Evolutionary conservation across 371 early-diverging fungal genomes (phyloP), one percentile per base, ranked within the genome.

Genomic region (Haplosporangium sp.): DNA sequence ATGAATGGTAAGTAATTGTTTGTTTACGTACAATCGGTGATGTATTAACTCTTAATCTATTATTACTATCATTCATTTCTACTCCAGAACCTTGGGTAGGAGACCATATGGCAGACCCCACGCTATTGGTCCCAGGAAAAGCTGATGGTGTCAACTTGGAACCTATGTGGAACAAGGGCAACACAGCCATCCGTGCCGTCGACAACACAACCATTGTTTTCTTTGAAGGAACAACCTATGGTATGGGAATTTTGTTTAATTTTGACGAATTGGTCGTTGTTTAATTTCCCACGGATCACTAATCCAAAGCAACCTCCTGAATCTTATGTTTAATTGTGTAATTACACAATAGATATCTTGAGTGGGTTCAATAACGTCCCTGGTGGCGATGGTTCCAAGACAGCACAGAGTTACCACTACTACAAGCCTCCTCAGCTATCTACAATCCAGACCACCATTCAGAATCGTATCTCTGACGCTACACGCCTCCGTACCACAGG

Each of bases 21-120:
- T 27, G 27, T 27, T n/a, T n/a, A n/a, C n/a, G n/a, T n/a, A n/a
- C n/a, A n/a, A n/a, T n/a, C n/a, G n/a, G n/a, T n/a, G n/a, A n/a
- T n/a, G n/a, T n/a, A n/a, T 27, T 27, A 27, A 27, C 27, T 27
- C 27, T 27, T 27, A 27, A 27, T 27, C 27, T 27, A 27, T 27
- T 27, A 27, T 27, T 27, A 27, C 27, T 27, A 42, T 42, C 34
- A n/a, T 38, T 59, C 2, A 7, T 35, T 15, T 7, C 50, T 50
- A n/a, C n/a, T 55, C 34, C 34, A 81, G 90, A 87, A 59, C 88
- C 88, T 1, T 88, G 87, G 87, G 86, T 86, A 0, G 88, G 88
- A 17, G 86, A 86, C 60, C 76, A 81, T 8, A 83, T 77, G 66
- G 79, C 85, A 1, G 76, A 86, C 34, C 85, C 84, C 2, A 72